Evolutionary conservation across 768 basidiomycete species (phyloP).

Genomic region (Collybia nuda): DNA sequence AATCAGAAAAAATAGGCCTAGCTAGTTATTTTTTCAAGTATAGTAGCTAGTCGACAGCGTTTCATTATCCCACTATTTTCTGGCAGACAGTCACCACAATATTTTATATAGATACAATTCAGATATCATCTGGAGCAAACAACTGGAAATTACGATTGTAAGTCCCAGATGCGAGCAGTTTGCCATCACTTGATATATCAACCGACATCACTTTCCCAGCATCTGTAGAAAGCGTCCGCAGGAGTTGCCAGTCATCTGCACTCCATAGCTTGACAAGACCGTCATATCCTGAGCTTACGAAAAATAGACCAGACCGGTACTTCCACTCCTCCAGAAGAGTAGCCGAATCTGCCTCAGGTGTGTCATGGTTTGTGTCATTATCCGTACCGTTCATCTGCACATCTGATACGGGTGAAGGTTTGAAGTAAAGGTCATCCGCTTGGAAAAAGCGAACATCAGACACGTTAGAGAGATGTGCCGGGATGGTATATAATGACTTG

Average conservation of each 20-base stretch:
- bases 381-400: conserved; percentile 51
- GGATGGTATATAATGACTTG: conserved; percentile 92
- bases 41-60: too few species aligned
- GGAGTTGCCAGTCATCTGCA: conserved; percentile 95
- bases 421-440: conserved; percentile 53
- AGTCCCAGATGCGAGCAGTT: conserved; percentile 84
- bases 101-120: conserved; percentile 13
- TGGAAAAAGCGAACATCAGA: conserved; percentile 96
- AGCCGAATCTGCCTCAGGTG: conserved; percentile 33
- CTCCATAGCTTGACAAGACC: conserved; percentile 96
- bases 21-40: too few species aligned
- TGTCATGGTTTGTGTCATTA: conserved; percentile 36
- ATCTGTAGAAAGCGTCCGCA: conserved; percentile 87
- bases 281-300: conserved; percentile 93
- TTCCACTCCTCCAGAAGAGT: conserved; percentile 64
- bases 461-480: conserved; percentile 93
- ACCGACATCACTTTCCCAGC: conserved; percentile 99
- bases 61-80: too few species aligned
- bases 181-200: conserved; percentile 82
- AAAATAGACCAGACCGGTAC: conserved; percentile 87
- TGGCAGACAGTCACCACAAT: too few species aligned
- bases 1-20: too few species aligned
- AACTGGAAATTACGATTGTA: conserved; percentile 95
- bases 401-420: conserved; percentile 36
- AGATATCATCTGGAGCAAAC: conserved; percentile 75